Evolutionary conservation across 371 early-diverging fungal genomes (phyloP), one percentile per base, ranked within the genome.

Genomic region (Coemansia sp.): DNA sequence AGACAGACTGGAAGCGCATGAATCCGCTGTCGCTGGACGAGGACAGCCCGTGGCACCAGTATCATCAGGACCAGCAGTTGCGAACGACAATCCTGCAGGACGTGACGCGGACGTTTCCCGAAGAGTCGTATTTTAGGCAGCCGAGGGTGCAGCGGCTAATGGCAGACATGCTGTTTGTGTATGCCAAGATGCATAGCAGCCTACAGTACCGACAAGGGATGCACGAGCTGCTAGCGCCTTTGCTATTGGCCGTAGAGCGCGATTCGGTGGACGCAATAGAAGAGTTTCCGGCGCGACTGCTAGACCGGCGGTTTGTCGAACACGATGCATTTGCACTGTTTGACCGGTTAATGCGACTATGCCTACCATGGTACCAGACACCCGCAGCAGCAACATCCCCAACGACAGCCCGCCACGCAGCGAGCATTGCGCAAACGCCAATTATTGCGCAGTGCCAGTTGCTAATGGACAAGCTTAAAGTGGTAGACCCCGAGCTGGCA

Each of bases 131-230:
- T 66, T 95, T 94, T 68, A 86, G 92, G 4, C 67, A 77, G 33
- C 65, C 79, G 33, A 65, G 76, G 4, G 85, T 88, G 8, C 95
- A 93, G 70, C 82, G 82, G 41, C 72, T 84, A 40, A 78, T 97
- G 83, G 83, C 86, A 1, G 90, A 91, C 64, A 87, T 94, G 36
- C 77, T 97, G 39, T 93, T 97, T 69, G 88, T 97, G 48, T 94
- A 93, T 74, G 91, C 93, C 79, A 93, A 93, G 76, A 72, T 93
- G 59, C 85, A 94, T 64, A 81, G 83, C n/a, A 88, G 88, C 39
- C 84, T 93, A 14, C 90, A 92, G 7, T 97, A 97, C 77, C 87
- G 97, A 43, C 97, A 97, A 74, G 97, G 97, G n/a, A 97, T 97
- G 97, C 97, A 97, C 77, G 97, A 97, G 71, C 70, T 97, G 33